Evolutionary conservation across 2,329 filamentous ascomycete genomes (phyloP), one percentile per base, ranked within the genome.

Genomic region (Cladophialophora yegresii): DNA sequence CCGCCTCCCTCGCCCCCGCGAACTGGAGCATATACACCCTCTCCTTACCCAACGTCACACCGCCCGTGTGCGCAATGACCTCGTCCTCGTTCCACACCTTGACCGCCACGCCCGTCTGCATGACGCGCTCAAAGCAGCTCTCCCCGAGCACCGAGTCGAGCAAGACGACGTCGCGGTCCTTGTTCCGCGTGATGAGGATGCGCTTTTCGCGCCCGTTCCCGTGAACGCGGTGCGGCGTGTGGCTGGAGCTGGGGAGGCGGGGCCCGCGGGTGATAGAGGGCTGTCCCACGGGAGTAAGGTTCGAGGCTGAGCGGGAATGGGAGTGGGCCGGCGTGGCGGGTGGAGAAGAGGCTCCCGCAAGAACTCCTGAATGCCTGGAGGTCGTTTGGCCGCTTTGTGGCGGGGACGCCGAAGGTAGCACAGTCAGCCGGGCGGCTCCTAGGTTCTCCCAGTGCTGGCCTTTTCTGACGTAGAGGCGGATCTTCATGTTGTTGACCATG

Each of bases 391-490:
- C 45, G 55, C 60, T 62, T 20, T 61, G 58, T 68, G 56, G 13
- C 10, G 47, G 33, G 67, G 76, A 75, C 78, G 84, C 58, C 82
- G 88, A n/a, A n/a, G n/a, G 85, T 74, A 92, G 87, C 72, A 99
- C 92, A 16, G 90, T 91, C 65, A 99, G 80, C 43, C 87, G 83
- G 65, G 92, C 96, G 71, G 91, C 88, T 69, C 95, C 93, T 80
- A 93, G 87, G 74, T 98, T 93, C 66, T 92, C 88, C 95, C 95
- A 99, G 75, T 93, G 93, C 56, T 87, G 87, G 12, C 86, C 82
- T 9, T 81, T 81, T 56, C 93, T 87, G 55, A 91, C 82, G 75
- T 98, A 96, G 12, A 98, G 84, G 40, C 92, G 85, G 71, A 97
- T 91, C 71, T 93, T 93, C 58, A 93, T 87, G 72, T 95, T 92